Evolutionary conservation across 306 rosid genomes (phyloP).

Genomic region (Lathyrus oleraceus): DNA sequence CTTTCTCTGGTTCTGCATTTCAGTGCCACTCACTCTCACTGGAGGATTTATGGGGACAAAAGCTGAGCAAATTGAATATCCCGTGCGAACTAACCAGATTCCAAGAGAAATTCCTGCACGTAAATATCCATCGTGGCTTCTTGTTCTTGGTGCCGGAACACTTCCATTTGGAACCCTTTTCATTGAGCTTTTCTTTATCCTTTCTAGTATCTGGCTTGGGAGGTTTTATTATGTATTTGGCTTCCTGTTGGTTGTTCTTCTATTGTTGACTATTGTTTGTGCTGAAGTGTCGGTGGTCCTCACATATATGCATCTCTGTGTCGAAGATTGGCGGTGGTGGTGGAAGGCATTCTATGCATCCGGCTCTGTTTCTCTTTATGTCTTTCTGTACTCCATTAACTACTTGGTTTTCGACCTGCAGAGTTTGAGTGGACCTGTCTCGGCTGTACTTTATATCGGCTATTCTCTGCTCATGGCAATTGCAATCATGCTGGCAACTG

Average conservation of each 20-base stretch:
- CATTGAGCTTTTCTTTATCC: conserved; percentile 95
- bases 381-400: conserved; percentile 90
- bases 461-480: conserved; percentile 91
- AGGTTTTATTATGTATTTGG: conserved; percentile 95
- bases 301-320: conserved; percentile 97
- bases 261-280: conserved; percentile 74
- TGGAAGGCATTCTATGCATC: conserved; percentile 98
- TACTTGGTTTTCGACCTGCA: conserved; percentile 91
- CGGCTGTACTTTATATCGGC: conserved; percentile 85
- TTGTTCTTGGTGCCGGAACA: conserved; percentile 94
- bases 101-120: conserved; percentile 92
- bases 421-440: conserved; percentile 95
- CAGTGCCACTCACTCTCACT: conserved; percentile 89
- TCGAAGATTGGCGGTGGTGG: conserved; percentile 99
- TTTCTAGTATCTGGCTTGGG: conserved; percentile 98
- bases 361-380: conserved; percentile 86
- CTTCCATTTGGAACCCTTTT: conserved; percentile 97
- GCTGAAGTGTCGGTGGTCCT: conserved; percentile 98
- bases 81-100: conserved; percentile 92
- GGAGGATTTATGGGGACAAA: conserved; percentile 90
- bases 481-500: conserved; percentile 92
- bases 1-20: conserved; percentile 94
- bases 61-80: conserved; percentile 70
- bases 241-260: conserved; percentile 77
- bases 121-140: conserved; percentile 96